Conservation (phyloP, 2,329 filamentous ascomycete species). For the Amylocarpus encephaloides region DNA sequence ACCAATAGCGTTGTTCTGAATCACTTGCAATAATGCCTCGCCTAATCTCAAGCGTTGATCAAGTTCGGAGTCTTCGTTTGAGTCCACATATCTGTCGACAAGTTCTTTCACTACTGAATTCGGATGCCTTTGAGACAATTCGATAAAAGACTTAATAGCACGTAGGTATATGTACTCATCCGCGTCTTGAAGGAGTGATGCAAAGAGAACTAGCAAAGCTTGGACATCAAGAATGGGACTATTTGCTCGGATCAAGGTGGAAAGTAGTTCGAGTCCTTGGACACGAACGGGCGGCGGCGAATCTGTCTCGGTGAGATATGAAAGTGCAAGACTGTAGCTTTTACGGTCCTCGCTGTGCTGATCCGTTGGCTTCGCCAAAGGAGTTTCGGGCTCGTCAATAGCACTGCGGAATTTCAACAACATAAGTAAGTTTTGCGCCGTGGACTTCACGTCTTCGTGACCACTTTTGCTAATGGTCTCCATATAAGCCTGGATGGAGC, state of each 20-base stretch:
- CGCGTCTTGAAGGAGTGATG: slow-evolving; percentile 55
- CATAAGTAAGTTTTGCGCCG: slow-evolving; percentile 49
- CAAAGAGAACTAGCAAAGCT: slow-evolving; percentile 55
- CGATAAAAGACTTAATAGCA: slow-evolving; percentile 56
- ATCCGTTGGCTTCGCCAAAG: slow-evolving; percentile 32
- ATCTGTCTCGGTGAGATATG: slow-evolving; percentile 55
- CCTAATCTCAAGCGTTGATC: slow-evolving; percentile 63
- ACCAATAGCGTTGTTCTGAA: slow-evolving; percentile 52
- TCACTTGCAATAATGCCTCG: slow-evolving; percentile 58
- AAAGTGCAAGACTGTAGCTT: slow-evolving; percentile 55
- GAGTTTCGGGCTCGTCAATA: slow-evolving; percentile 36
- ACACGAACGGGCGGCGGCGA: slow-evolving; percentile 61
- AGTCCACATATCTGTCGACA: slow-evolving; percentile 61
- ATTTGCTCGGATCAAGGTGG: slow-evolving; percentile 46
- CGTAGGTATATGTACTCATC: slow-evolving; percentile 68
- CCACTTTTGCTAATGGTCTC: slow-evolving; percentile 34
- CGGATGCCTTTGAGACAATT: slow-evolving; percentile 55
- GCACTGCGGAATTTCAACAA: slow-evolving; percentile 51
- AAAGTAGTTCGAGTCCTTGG: slow-evolving; percentile 57
- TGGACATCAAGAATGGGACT: slow-evolving; percentile 61
- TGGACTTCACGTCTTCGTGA: slow-evolving; percentile 42
- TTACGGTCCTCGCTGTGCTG: slow-evolving; percentile 52
- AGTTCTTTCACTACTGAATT: slow-evolving; percentile 56
- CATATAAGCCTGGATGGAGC: slow-evolving; percentile 44
- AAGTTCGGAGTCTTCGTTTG: slow-evolving; percentile 49